Conservation (phyloP, 805 yeast genomes). For the Metschnikowia sp. region DNA sequence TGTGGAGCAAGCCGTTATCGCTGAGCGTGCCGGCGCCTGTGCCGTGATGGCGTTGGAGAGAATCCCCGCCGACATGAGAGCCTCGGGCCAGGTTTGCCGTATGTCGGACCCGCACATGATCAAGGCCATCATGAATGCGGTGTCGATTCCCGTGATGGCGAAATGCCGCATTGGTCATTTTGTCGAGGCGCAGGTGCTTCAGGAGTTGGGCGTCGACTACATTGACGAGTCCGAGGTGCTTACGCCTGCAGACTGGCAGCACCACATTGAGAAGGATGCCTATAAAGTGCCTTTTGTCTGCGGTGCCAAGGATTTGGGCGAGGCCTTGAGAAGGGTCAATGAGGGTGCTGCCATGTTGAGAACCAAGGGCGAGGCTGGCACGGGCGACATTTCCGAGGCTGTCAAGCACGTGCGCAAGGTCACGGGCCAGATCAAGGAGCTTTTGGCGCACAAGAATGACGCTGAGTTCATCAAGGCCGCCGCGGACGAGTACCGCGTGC, state of each 20-base stretch:
- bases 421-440: slow-evolving; percentile 50
- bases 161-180: slow-evolving; percentile 80
- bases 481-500: slow-evolving; percentile 60
- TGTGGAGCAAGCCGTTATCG: slow-evolving; percentile 76
- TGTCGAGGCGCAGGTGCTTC: slow-evolving; percentile 77
- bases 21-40: slow-evolving; percentile 82
- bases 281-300: slow-evolving; percentile 79
- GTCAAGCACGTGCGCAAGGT: slow-evolving; percentile 69
- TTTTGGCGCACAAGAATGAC: slow-evolving; percentile 36
- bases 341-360: slow-evolving; percentile 89
- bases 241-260: slow-evolving; percentile 71
- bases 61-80: slow-evolving; percentile 83
- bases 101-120: slow-evolving; percentile 86
- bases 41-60: slow-evolving; percentile 87
- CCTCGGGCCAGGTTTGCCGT: slow-evolving; percentile 76
- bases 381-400: slow-evolving; percentile 83
- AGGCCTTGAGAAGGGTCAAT: slow-evolving; percentile 70
- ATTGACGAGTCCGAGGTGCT: slow-evolving; percentile 83
- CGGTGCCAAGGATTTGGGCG: slow-evolving; percentile 80
- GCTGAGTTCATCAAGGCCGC: slow-evolving; percentile 32
- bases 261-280: slow-evolving; percentile 58
- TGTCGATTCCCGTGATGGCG: slow-evolving; percentile 78
- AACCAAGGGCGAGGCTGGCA: slow-evolving; percentile 87
- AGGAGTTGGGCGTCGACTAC: slow-evolving; percentile 70
- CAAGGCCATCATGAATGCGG: slow-evolving; percentile 66